A percentile compares a stretch with the other conserved stretches of the same genome.
These are phyloP conservation scores for Brassica cretica DNA, from an alignment of 345 rosid species.

Conservation along the genomic window DNA sequence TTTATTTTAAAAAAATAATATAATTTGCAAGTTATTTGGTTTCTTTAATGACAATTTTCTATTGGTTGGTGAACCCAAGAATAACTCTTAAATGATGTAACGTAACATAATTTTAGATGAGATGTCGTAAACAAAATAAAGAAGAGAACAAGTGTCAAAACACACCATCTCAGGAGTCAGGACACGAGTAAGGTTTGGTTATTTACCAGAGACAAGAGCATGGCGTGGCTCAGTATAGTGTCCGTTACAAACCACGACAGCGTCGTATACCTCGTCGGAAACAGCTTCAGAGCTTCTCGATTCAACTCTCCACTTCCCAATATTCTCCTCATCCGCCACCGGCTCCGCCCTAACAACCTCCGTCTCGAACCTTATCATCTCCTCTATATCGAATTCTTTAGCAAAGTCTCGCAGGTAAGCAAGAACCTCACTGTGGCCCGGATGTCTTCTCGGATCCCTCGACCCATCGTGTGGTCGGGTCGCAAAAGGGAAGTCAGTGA, in stretches of 20 bases:
- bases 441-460: slow-evolving; percentile 72
- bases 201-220: slow-evolving; percentile 63
- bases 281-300: slow-evolving; percentile 35
- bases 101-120: not conserved
- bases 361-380: slow-evolving; percentile 63
- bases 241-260: slow-evolving; percentile 73
- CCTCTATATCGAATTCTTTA: slow-evolving; percentile 61
- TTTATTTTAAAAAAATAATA: no score
- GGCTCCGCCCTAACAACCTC: slow-evolving; percentile 51
- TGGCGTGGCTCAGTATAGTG: slow-evolving; percentile 72
- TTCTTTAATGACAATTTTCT: no score
- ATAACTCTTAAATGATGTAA: slow-evolving; percentile 1
- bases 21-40: no score
- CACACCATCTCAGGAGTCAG: not conserved
- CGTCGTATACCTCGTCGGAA: slow-evolving; percentile 57
- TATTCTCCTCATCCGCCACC: slow-evolving; percentile 29
- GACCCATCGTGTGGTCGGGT: slow-evolving; percentile 31
- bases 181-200: slow-evolving; percentile 23
- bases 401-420: slow-evolving; percentile 64
- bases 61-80: no score
- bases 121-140: not conserved
- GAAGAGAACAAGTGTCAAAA: not conserved
- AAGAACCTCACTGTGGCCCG: slow-evolving; percentile 73
- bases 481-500: slow-evolving; percentile 69
- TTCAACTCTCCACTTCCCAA: slow-evolving; percentile 57